These are phyloP conservation scores for Ophiostoma populinum DNA, from an alignment of 2,329 filamentous ascomycete genomes.

Conservation along the genomic window DNA sequence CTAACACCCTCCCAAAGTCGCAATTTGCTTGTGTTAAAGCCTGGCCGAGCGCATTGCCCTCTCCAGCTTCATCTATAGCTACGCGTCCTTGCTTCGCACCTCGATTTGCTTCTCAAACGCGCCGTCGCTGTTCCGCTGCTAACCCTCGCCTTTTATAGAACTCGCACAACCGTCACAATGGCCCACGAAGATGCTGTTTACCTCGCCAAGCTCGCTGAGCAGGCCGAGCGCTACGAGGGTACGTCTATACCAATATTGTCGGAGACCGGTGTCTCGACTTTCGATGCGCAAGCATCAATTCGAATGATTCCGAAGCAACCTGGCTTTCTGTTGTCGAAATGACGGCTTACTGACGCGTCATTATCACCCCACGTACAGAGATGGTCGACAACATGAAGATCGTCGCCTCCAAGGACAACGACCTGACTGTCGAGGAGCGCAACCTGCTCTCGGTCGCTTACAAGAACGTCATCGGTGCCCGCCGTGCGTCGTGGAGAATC, in stretches of 20 bases:
- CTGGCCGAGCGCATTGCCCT: too few species aligned
- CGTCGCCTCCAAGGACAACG: constrained; percentile 73
- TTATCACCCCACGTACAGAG: constrained; percentile 36
- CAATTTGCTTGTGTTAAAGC: too few species aligned
- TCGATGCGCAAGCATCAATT: too few species aligned
- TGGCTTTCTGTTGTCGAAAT: too few species aligned
- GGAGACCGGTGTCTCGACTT: too few species aligned
- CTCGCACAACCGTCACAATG: constrained; percentile 48
- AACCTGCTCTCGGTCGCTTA: constrained; percentile 97
- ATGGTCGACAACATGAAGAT: constrained; percentile 99
- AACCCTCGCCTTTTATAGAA: constrained; percentile 7
- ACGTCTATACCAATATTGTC: constrained; percentile 19
- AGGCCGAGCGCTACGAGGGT: constrained; percentile 99
- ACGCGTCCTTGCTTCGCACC: too few species aligned
- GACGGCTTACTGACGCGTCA: constrained; percentile 7
- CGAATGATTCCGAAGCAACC: too few species aligned
- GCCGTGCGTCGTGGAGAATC: constrained; percentile 97
- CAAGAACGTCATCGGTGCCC: constrained; percentile 98
- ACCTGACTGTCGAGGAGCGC: constrained; percentile 89
- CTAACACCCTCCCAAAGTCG: too few species aligned
- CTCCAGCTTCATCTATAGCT: neutral
- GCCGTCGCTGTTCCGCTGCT: neutral
- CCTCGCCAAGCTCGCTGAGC: constrained; percentile 99
- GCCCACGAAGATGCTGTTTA: constrained; percentile 99
- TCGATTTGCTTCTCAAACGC: too few species aligned